phyloP scores from a whole-genome alignment of 2,329 filamentous ascomycete genomes.

The Truncatella angustata region DNA sequence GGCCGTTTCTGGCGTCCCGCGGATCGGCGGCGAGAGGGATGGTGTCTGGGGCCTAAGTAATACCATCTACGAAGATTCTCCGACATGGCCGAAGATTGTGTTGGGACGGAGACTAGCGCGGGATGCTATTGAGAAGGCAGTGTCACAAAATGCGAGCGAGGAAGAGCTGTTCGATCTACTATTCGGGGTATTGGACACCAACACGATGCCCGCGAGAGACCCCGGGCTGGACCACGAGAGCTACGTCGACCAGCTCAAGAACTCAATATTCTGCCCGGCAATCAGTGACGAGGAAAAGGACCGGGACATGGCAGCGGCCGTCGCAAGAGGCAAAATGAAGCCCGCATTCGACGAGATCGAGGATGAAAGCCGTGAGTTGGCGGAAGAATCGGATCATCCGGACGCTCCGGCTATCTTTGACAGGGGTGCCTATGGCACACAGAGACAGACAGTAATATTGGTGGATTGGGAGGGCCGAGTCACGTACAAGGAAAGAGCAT shows the following conservation, averaged over 20 bases:
- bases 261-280: slow-evolving; percentile 61
- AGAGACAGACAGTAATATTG: slow-evolving; percentile 61
- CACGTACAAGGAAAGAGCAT: slow-evolving; percentile 56
- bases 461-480: slow-evolving; percentile 64
- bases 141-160: slow-evolving; percentile 36
- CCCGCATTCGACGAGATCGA: slow-evolving; percentile 36
- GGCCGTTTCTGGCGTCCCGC: slow-evolving; percentile 52
- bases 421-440: slow-evolving; percentile 63
- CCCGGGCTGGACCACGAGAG: slow-evolving; percentile 49
- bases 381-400: slow-evolving; percentile 34
- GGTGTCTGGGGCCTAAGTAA: slow-evolving; percentile 63
- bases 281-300: slow-evolving; percentile 50
- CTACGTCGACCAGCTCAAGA: slow-evolving; percentile 50
- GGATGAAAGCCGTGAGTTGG: slow-evolving; percentile 32
- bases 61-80: slow-evolving; percentile 51
- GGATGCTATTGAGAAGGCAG: slow-evolving; percentile 39
- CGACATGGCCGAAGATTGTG: slow-evolving; percentile 61
- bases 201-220: slow-evolving; percentile 49
- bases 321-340: slow-evolving; percentile 33
- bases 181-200: slow-evolving; percentile 53
- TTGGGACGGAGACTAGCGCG: slow-evolving; percentile 47
- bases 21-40: slow-evolving; percentile 51
- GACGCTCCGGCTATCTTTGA: slow-evolving; percentile 44
- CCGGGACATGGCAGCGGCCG: slow-evolving; percentile 40
- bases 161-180: slow-evolving; percentile 49